These are phyloP conservation scores for Zygoascus sp. DNA, from an alignment of 1,139 yeast species.

Conservation along the genomic window DNA sequence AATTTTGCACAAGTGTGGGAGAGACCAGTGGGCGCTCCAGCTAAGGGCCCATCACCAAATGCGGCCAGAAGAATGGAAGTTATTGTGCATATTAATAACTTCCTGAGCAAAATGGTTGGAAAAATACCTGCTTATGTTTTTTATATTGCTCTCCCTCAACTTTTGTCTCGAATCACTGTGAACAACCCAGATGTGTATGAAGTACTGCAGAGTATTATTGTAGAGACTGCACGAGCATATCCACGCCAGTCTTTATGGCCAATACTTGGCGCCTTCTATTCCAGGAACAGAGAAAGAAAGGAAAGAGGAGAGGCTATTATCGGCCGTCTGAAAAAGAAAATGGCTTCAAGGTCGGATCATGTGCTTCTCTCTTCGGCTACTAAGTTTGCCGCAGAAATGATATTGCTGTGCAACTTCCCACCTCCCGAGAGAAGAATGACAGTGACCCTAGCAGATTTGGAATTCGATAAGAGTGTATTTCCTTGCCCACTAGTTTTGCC, in stretches of 20 bases:
- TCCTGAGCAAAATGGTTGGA: constrained; percentile 40
- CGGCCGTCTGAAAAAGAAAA: constrained; percentile 17
- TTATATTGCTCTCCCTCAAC: constrained; percentile 83
- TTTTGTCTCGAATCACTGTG: constrained; percentile 74
- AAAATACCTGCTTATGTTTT: constrained; percentile 60
- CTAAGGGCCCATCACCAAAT: constrained; percentile 5
- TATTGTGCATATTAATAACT: constrained; percentile 32
- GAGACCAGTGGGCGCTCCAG: constrained; percentile 11
- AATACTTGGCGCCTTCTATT: constrained; percentile 66
- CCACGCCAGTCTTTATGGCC: constrained; percentile 88
- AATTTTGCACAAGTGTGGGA: constrained; percentile 45
- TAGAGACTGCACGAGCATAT: constrained; percentile 55
- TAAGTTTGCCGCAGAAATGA: constrained; percentile 17
- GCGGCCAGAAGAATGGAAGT: constrained; percentile 8
- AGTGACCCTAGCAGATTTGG: constrained; percentile 35
- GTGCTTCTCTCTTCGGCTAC: constrained; percentile 18
- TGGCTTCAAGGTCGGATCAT: constrained; percentile 12
- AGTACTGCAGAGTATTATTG: constrained; percentile 53
- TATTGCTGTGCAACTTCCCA: constrained; percentile 32
- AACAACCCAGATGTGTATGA: constrained; percentile 53
- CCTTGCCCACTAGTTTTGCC: constrained; percentile 80
- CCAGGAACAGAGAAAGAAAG: constrained; percentile 56
- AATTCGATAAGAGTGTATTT: constrained; percentile 46
- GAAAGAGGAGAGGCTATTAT: constrained; percentile 49
- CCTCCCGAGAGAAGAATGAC: constrained; percentile 38